Conservation (phyloP, 2,329 filamentous ascomycete species). For the Paramyrothecium sp. region DNA sequence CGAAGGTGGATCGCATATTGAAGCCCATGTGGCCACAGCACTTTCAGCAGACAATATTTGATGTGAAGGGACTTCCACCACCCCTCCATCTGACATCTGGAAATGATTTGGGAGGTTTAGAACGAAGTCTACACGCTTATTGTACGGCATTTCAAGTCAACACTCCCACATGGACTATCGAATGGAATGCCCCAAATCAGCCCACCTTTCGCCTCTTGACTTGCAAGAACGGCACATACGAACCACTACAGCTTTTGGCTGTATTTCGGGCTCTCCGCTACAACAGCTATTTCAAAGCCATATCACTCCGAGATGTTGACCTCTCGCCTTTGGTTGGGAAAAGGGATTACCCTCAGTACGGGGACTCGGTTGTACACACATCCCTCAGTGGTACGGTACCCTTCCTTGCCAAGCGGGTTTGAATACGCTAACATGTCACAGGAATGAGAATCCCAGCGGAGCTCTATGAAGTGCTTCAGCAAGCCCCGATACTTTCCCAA, state of each 20-base stretch:
- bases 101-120: constrained; percentile 54
- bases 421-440: constrained; percentile 14
- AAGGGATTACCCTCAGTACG: constrained; percentile 42
- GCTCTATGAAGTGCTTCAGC: constrained; percentile 45
- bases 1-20: constrained; percentile 52
- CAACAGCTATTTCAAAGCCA: constrained; percentile 57
- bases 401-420: not conserved
- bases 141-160: constrained; percentile 49
- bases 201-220: constrained; percentile 55
- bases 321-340: constrained; percentile 37
- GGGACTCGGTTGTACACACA: constrained; percentile 47
- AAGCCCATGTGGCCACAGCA: constrained; percentile 59
- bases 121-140: constrained; percentile 54
- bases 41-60: constrained; percentile 52
- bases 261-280: constrained; percentile 56
- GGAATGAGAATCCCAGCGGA: constrained; percentile 47
- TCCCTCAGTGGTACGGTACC: constrained; percentile 47
- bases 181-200: constrained; percentile 38
- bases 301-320: constrained; percentile 55
- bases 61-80: constrained; percentile 49
- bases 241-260: constrained; percentile 52
- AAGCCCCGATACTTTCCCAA: constrained; percentile 51
- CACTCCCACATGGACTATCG: constrained; percentile 51
- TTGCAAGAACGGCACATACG: constrained; percentile 38
- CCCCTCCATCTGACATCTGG: constrained; percentile 53